Conservation (phyloP, 192 early-diverging fungal species). For the Coemansia sp. region DNA sequence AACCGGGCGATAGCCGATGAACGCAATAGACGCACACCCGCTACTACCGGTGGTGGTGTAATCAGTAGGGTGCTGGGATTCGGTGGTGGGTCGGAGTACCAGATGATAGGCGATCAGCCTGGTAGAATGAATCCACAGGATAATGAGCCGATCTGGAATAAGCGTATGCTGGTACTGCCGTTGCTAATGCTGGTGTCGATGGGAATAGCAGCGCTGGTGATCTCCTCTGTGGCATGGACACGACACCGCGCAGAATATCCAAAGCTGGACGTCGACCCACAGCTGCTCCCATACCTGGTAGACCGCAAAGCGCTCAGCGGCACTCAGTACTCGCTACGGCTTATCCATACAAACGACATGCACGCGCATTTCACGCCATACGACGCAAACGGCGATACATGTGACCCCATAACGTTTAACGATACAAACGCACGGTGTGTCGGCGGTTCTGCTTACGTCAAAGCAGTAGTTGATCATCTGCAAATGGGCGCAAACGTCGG, state of each 20-base stretch:
- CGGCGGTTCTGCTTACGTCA: slow-evolving; percentile 69
- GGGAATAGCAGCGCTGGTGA: slow-evolving; percentile 16
- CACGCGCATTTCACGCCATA: slow-evolving; percentile 56
- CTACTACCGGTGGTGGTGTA: not conserved
- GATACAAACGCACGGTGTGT: slow-evolving; percentile 40
- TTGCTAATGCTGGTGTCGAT: slow-evolving; percentile 23
- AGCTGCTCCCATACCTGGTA: slow-evolving; percentile 27
- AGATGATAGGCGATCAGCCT: not conserved
- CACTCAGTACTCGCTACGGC: slow-evolving; percentile 38
- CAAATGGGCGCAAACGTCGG: slow-evolving; percentile 35
- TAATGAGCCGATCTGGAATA: slow-evolving; percentile 41
- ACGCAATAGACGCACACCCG: not conserved
- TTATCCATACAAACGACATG: slow-evolving; percentile 63
- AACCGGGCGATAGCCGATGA: slow-evolving; percentile 11
- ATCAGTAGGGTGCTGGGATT: not conserved
- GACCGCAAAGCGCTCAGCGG: slow-evolving; percentile 6
- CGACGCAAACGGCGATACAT: slow-evolving; percentile 50
- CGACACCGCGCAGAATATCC: slow-evolving; percentile 21
- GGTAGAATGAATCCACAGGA: not conserved
- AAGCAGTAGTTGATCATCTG: slow-evolving; percentile 62
- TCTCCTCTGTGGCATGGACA: slow-evolving; percentile 26
- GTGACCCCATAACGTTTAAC: slow-evolving; percentile 24
- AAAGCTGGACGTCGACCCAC: slow-evolving; percentile 6
- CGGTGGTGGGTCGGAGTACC: not conserved
- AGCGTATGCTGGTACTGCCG: slow-evolving; percentile 37